Percentiles rank a stretch among this genome's conserved stretches.
Conservation (phyloP, 305 asterid species). For the Solanum hybrid region DNA sequence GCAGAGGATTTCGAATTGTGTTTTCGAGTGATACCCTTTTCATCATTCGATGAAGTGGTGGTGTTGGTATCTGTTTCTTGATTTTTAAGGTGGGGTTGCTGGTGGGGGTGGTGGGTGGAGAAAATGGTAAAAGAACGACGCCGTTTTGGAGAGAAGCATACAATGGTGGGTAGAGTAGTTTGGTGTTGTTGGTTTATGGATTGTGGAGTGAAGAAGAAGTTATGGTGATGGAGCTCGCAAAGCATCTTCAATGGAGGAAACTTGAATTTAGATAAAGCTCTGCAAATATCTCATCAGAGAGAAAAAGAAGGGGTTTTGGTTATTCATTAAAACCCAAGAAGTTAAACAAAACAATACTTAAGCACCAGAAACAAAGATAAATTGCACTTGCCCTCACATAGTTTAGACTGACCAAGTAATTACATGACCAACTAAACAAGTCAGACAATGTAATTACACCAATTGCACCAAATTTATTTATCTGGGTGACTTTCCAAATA, state of each 20-base stretch:
- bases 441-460: background rate
- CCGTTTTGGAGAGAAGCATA: slow-evolving; percentile 19
- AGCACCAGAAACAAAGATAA: background rate
- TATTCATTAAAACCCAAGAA: background rate
- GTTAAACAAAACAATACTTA: background rate
- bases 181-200: slow-evolving; percentile 25
- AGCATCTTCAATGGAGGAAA: slow-evolving; percentile 32
- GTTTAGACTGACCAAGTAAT: background rate
- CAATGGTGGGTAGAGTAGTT: slow-evolving; percentile 8
- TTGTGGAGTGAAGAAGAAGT: slow-evolving; percentile 30
- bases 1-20: slow-evolving; percentile 69
- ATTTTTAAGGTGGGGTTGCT: slow-evolving; percentile 8
- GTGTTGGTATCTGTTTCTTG: slow-evolving; percentile 19
- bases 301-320: background rate
- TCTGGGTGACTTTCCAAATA: accelerated
- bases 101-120: slow-evolving; percentile 29
- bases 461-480: background rate
- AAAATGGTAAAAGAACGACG: slow-evolving; percentile 13
- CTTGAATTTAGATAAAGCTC: background rate
- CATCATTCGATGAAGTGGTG: slow-evolving; percentile 14
- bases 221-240: slow-evolving; percentile 32
- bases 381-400: background rate
- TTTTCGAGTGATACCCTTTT: slow-evolving; percentile 28
- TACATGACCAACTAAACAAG: background rate
- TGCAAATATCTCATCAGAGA: background rate